Conservation (phyloP, 2,329 filamentous ascomycete species). For the Blumeriella jaapii region DNA sequence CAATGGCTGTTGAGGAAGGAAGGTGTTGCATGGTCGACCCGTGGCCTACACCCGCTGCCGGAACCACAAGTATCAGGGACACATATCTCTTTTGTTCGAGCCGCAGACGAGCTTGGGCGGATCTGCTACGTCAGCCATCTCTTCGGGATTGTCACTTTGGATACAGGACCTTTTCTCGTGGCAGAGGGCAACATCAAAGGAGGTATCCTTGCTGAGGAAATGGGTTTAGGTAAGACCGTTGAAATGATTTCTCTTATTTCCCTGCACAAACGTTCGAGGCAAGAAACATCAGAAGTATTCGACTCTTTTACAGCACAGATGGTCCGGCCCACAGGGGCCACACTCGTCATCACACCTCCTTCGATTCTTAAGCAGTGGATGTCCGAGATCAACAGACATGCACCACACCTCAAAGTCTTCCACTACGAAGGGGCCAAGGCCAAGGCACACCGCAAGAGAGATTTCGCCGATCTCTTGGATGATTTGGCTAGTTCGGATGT, state of each 20-base stretch:
- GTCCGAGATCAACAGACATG: constrained; percentile 45
- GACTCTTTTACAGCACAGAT: constrained; percentile 32
- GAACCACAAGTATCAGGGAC: constrained; percentile 1
- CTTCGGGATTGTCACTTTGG: constrained; percentile 44
- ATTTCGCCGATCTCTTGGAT: constrained; percentile 30
- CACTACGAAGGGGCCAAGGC: constrained; percentile 41
- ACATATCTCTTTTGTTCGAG: constrained; percentile 32
- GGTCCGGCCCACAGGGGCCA: constrained; percentile 40
- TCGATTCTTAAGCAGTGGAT: constrained; percentile 50
- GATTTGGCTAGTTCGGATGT: constrained; percentile 42
- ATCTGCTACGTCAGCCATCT: constrained; percentile 49
- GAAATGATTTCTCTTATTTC: constrained; percentile 63
- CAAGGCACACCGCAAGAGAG: constrained; percentile 24
- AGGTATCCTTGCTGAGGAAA: constrained; percentile 57
- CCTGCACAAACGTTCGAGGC: constrained; percentile 39
- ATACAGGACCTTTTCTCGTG: constrained; percentile 35
- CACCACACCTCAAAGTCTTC: constrained; percentile 43
- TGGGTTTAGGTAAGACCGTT: constrained; percentile 73
- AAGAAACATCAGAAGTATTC: constrained; percentile 12
- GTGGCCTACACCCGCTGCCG: constrained; percentile 5
- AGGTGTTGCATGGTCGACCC: constrained; percentile 38
- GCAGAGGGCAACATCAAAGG: constrained; percentile 36
- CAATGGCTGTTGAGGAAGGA: constrained; percentile 61
- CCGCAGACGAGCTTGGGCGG: constrained; percentile 35
- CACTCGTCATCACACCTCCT: constrained; percentile 49